Conservation (phyloP, 192 early-diverging fungal genomes). For the Coemansia sp. region DNA sequence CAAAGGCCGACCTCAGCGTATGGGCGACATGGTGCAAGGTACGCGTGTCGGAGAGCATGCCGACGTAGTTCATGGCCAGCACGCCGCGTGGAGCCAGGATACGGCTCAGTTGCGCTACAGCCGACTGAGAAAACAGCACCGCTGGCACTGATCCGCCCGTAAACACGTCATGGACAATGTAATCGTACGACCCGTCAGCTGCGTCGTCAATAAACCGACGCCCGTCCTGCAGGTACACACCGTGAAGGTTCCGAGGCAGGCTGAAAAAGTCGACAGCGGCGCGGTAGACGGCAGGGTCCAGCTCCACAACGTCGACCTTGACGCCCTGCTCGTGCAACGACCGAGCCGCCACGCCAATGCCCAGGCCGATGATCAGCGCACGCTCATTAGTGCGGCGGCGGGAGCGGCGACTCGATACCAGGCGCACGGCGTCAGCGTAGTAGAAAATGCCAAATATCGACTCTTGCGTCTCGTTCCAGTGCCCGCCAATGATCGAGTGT, state of each 20-base stretch:
- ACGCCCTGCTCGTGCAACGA: constrained; percentile 66
- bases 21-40: constrained; percentile 64
- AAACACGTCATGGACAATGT: constrained; percentile 93
- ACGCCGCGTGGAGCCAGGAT: constrained; percentile 79
- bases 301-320: constrained; percentile 79
- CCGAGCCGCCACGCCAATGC: constrained; percentile 77
- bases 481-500: constrained; percentile 88
- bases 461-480: constrained; percentile 67
- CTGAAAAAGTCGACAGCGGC: constrained; percentile 74
- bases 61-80: constrained; percentile 88
- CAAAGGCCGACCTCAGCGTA: constrained; percentile 71
- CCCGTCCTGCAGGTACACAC: constrained; percentile 74
- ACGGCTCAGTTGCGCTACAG: constrained; percentile 63
- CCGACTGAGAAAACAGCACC: constrained; percentile 75
- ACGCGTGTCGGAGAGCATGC: constrained; percentile 57
- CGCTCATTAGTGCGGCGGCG: constrained; percentile 36
- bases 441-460: constrained; percentile 86
- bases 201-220: constrained; percentile 72
- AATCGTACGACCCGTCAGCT: constrained; percentile 67
- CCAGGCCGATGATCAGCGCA: constrained; percentile 71
- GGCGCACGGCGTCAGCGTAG: constrained; percentile 76
- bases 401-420: constrained; percentile 34
- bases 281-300: constrained; percentile 77
- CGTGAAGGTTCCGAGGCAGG: constrained; percentile 59
- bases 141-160: constrained; percentile 83